Conservation (phyloP, 768 basidiomycete species). For the Serendipita sp. region DNA sequence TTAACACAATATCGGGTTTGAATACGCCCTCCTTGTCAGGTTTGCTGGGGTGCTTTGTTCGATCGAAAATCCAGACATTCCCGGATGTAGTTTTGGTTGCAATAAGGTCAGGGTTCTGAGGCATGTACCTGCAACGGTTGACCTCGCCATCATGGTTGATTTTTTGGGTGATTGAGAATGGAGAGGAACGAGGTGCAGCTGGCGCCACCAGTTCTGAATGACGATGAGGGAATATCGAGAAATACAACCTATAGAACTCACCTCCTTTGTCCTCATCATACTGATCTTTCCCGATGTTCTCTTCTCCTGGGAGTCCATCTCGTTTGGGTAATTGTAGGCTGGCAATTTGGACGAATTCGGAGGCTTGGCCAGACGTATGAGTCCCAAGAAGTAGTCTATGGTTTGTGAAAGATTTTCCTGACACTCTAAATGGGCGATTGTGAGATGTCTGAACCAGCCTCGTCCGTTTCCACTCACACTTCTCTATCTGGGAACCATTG, state of each 20-base stretch:
- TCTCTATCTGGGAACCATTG: conserved; percentile 99
- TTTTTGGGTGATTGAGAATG: conserved; percentile 78
- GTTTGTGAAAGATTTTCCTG: conserved; percentile 84
- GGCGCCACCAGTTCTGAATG: conserved; percentile 78
- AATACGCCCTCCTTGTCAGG: conserved; percentile 73
- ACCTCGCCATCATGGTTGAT: conserved; percentile 95
- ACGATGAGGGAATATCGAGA: not conserved
- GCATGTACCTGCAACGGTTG: conserved; percentile 97
- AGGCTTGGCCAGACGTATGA: conserved; percentile 87
- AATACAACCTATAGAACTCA: conserved; percentile 14
- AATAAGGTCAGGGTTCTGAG: conserved; percentile 92
- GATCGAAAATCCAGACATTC: conserved; percentile 87
- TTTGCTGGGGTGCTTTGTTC: conserved; percentile 91
- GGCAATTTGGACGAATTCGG: conserved; percentile 93
- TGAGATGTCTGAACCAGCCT: not conserved
- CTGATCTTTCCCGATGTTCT: conserved; percentile 59
- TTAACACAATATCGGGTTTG: conserved; percentile 78
- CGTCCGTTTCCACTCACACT: conserved; percentile 38
- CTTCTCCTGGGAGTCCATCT: conserved; percentile 45
- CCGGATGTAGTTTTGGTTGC: conserved; percentile 87
- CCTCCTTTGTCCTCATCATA: conserved; percentile 84
- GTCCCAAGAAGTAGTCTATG: conserved; percentile 94
- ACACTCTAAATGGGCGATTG: conserved; percentile 36
- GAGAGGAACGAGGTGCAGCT: conserved; percentile 65
- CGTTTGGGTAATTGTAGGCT: conserved; percentile 85